Conservation (phyloP, 2,329 filamentous ascomycete species). For the Pseudocercospora fijiensis region DNA sequence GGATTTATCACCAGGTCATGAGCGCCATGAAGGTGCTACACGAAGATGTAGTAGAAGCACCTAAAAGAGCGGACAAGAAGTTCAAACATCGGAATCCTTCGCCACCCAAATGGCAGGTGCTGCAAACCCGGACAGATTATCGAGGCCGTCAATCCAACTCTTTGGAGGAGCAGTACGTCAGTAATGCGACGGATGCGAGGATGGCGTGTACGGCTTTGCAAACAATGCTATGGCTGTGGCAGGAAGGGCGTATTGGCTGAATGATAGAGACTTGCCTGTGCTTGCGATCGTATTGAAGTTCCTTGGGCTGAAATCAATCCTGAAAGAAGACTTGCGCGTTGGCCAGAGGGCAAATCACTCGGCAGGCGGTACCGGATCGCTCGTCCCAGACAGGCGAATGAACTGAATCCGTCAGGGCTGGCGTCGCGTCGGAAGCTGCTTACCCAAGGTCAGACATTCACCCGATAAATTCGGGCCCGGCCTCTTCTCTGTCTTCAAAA, state of each 20-base stretch:
- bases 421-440: no score
- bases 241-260: not conserved
- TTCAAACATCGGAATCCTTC: slow-evolving; percentile 9
- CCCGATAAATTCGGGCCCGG: no score
- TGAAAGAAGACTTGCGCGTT: no score
- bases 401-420: no score
- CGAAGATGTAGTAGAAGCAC: not conserved
- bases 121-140: not conserved
- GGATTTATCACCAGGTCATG: slow-evolving; percentile 8
- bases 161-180: slow-evolving; percentile 2
- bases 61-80: slow-evolving; percentile 3
- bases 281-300: not conserved
- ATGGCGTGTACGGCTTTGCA: slow-evolving; percentile 7
- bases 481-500: no score
- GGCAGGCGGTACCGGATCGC: no score
- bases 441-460: no score
- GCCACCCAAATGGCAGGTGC: not conserved
- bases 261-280: not conserved
- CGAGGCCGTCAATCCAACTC: not conserved
- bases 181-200: slow-evolving; percentile 1
- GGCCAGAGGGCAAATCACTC: no score
- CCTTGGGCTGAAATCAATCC: no score
- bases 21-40: slow-evolving; percentile 3
- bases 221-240: not conserved
- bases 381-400: no score